These are phyloP conservation scores for Wickerhamiella siamensis DNA, from an alignment of 805 yeast species.

Conservation along the genomic window DNA sequence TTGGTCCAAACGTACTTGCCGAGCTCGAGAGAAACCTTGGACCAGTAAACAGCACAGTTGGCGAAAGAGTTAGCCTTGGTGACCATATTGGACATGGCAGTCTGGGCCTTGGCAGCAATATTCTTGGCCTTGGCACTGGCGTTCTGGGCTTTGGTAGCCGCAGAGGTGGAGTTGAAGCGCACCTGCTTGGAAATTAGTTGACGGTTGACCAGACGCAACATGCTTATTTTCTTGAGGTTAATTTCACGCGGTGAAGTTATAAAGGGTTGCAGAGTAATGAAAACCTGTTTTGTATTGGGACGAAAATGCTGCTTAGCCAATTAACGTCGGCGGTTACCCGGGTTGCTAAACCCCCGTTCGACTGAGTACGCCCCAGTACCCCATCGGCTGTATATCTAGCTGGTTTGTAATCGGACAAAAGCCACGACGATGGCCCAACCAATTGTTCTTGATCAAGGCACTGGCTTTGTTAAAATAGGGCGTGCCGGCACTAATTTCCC, in stretches of 20 bases:
- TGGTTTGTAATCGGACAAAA: constrained; percentile 1
- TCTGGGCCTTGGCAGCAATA: constrained; percentile 12
- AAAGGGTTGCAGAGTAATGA: too few relatives aligned
- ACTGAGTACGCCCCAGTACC: too few relatives aligned
- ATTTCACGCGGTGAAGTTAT: too few relatives aligned
- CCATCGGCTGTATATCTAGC: too few relatives aligned
- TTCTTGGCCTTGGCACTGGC: constrained; percentile 13
- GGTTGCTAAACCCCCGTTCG: neutral
- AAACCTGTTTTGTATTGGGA: neutral
- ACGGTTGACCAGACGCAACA: constrained; percentile 14
- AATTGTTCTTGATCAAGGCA: constrained; percentile 90
- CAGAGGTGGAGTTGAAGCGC: constrained; percentile 26
- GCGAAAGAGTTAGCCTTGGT: constrained; percentile 28
- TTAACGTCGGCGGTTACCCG: neutral
- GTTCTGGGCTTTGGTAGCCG: constrained; percentile 26
- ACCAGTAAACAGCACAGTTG: constrained; percentile 64
- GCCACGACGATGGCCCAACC: constrained; percentile 20
- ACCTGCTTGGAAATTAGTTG: constrained; percentile 17
- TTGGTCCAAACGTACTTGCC: constrained; percentile 71
- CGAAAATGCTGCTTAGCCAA: neutral
- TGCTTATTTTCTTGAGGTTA: neutral
- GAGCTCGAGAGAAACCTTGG: constrained; percentile 47
- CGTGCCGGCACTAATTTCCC: constrained; percentile 96
- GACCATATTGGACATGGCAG: constrained; percentile 24
- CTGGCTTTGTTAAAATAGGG: constrained; percentile 95